Conservation (phyloP, 305 asterid genomes). For the Fraxinus velutina region DNA sequence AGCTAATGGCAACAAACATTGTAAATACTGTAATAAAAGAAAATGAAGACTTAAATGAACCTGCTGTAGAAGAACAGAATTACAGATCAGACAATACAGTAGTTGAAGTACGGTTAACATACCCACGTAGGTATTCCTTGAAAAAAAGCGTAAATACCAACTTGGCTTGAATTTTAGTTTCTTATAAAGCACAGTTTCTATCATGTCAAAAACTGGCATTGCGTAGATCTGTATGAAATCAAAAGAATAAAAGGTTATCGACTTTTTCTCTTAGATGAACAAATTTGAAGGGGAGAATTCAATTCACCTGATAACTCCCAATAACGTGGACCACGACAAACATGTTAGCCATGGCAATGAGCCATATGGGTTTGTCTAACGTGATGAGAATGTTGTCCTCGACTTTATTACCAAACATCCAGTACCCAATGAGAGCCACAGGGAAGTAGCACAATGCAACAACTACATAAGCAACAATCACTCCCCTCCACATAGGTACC, state of each 20-base stretch:
- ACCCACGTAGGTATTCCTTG: constrained; percentile 71
- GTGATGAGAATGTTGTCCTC: constrained; percentile 48
- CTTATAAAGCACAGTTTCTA: constrained; percentile 74
- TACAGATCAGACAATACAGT: neutral
- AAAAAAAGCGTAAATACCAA: constrained; percentile 50
- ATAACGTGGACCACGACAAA: constrained; percentile 73
- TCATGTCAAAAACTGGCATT: constrained; percentile 92
- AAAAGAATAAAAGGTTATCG: neutral
- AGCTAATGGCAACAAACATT: constrained; percentile 67
- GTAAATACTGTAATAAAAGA: constrained; percentile 53
- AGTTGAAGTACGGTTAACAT: constrained; percentile 19
- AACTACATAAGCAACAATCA: constrained; percentile 57
- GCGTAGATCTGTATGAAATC: constrained; percentile 57
- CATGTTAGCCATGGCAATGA: constrained; percentile 77
- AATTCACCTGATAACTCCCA: constrained; percentile 70
- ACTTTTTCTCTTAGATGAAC: neutral
- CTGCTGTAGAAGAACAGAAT: neutral
- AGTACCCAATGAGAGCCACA: constrained; percentile 61
- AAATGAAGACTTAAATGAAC: neutral
- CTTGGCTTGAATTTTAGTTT: constrained; percentile 59
- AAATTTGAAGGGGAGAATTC: neutral
- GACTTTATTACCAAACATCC: constrained; percentile 48
- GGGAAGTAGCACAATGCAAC: constrained; percentile 75
- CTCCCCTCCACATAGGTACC: constrained; percentile 73
- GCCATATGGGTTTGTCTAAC: constrained; percentile 54